Conservation (phyloP, 192 early-diverging fungal species). For the Coemansia sp. region DNA sequence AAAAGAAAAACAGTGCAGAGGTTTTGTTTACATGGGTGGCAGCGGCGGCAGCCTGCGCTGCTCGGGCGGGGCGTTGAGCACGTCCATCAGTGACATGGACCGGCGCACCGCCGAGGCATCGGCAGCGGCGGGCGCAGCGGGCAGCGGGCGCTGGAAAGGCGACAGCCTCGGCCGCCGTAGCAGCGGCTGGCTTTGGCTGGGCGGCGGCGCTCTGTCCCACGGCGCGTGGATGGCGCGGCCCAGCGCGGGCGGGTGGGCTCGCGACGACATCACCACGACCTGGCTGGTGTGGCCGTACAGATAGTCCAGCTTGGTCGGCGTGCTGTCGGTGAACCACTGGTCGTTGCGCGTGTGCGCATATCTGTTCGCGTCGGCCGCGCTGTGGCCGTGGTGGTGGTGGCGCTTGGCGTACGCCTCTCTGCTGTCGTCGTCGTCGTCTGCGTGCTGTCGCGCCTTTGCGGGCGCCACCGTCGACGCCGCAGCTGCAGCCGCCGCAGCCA, state of each 20-base stretch:
- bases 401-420: not conserved
- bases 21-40: constrained; percentile 20
- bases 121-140: not conserved
- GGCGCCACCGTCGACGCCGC: too few relatives aligned
- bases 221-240: constrained; percentile 3
- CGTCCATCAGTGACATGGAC: constrained; percentile 52
- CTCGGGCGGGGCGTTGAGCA: constrained; percentile 54
- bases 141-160: not conserved
- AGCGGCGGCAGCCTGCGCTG: constrained; percentile 54
- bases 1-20: not conserved
- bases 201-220: not conserved
- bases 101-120: constrained; percentile 19
- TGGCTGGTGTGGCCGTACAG: constrained; percentile 25
- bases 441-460: not conserved
- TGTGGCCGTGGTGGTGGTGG: not conserved
- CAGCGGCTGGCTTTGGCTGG: constrained; percentile 1
- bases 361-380: not conserved
- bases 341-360: constrained; percentile 48
- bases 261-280: constrained; percentile 14
- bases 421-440: not conserved
- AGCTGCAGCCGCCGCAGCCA: constrained; percentile 1
- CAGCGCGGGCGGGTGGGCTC: constrained; percentile 3
- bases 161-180: too few relatives aligned
- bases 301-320: constrained; percentile 41
- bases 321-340: constrained; percentile 40